These are phyloP conservation scores for Annulohypoxylon bovei DNA, from an alignment of 495 filamentous ascomycete species.

Conservation along the genomic window DNA sequence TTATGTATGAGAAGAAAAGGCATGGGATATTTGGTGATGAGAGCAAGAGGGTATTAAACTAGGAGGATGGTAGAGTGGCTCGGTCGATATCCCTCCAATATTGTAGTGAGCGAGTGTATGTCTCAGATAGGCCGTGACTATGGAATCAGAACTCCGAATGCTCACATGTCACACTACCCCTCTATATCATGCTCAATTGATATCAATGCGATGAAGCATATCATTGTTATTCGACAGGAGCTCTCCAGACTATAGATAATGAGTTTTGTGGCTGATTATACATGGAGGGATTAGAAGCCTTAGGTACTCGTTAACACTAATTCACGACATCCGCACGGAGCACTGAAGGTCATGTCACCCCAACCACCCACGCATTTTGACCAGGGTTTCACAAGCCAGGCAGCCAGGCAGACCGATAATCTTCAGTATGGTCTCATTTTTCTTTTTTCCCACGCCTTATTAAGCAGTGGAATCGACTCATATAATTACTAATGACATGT, in stretches of 20 bases:
- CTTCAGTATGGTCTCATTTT: neutral
- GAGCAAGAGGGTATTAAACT: neutral
- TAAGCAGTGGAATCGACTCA: neutral
- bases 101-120: constrained; percentile 3
- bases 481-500: neutral
- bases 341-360: constrained; percentile 5
- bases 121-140: constrained; percentile 25
- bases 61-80: constrained; percentile 1
- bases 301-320: constrained; percentile 38
- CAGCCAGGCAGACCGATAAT: neutral
- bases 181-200: neutral
- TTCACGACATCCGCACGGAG: constrained; percentile 23
- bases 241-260: neutral
- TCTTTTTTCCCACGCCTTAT: neutral
- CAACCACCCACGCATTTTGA: constrained; percentile 13
- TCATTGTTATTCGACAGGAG: neutral
- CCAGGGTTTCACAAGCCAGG: neutral
- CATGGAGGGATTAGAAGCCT: neutral
- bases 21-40: neutral
- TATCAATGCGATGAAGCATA: neutral
- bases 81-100: constrained; percentile 1
- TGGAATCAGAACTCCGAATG: neutral
- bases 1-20: neutral
- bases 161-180: neutral
- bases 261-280: neutral